A percentile compares a stretch with the other conserved stretches of the same genome.
phyloP scores from a whole-genome alignment of 192 early-diverging fungal species.

The Rhizophagus prolifer region DNA sequence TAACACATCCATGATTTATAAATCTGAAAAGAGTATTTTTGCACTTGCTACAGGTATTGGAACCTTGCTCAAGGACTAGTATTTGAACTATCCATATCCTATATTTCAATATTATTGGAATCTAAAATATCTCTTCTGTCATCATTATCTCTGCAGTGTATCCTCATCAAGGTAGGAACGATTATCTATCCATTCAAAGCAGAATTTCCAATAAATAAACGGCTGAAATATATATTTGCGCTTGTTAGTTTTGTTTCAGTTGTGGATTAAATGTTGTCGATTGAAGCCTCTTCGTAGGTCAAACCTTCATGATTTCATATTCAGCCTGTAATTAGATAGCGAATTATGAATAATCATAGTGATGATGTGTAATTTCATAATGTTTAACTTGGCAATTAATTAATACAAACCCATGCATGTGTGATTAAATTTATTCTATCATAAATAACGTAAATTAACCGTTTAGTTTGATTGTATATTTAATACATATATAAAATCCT shows the following conservation, averaged over 20 bases:
- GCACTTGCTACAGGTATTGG: neutral
- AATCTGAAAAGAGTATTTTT: neutral
- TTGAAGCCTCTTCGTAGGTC: neutral
- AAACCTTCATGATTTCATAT: too few relatives aligned
- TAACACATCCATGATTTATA: neutral
- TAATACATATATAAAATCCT: neutral
- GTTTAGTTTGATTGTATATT: neutral
- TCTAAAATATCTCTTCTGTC: neutral
- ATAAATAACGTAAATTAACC: neutral
- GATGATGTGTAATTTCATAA: neutral
- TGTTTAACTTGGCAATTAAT: neutral
- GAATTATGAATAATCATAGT: too few relatives aligned
- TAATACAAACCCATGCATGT: neutral
- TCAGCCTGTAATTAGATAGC: neutral
- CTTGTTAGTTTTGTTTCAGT: neutral
- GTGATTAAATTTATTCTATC: neutral
- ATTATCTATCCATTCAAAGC: neutral
- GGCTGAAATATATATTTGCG: neutral
- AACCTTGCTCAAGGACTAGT: too few relatives aligned
- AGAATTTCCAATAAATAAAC: constrained; percentile 4
- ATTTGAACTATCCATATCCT: too few relatives aligned
- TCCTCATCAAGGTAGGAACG: constrained; percentile 1
- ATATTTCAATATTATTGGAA: too few relatives aligned
- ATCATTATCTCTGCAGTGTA: neutral
- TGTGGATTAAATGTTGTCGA: neutral